Evolutionary conservation across 805 yeast species (phyloP), one percentile per base, ranked within the genome.

Genomic region (Ogataea degrootiae): DNA sequence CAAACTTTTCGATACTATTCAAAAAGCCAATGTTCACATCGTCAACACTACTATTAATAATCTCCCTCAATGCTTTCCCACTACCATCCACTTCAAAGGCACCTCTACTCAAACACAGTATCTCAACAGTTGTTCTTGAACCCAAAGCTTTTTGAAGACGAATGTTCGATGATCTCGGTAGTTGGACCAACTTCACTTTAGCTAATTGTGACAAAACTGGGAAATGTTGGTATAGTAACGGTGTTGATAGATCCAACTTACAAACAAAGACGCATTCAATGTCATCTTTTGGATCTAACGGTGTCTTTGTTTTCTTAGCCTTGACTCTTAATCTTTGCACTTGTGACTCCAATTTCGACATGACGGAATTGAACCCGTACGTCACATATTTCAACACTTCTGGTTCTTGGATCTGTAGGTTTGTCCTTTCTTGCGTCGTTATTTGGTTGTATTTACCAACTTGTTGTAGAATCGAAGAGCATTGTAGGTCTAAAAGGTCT

Each of bases 291-390:
- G 37, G 29, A 33, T 42, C 55, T 7, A 33, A 48, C 7, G 49
- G 46, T 2, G 36, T 36, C 77, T 76, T 53, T 75, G 77, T 0
- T 52, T 42, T 52, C 79, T 83, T 16, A 83, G 5, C 31, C 19
- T 16, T 9, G 23, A 6, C 22, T 33, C 17, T 34, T 11, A 19
- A 12, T 31, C 33, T 17, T 11, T 19, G 17, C 15, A 17, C 19
- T 52, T 75, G 79, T 0, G 49, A 43, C 54, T 79, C 83, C 19
- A 83, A 64, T 12, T 63, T 67, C 47, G 66, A 58, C 21, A 79
- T 79, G 0, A 82, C 75, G 2, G 75, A 68, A 62, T 83, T 83
- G 67, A 80, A 83, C 2, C 85, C 86, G 0, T 69, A 39, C 0
- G 74, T 69, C 1, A 74, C 46, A 34, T 61, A 54, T 6, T 55